Base-by-base conservation (phyloP, 352 stramenopile species). In the Aphanomyces invadans region DNA sequence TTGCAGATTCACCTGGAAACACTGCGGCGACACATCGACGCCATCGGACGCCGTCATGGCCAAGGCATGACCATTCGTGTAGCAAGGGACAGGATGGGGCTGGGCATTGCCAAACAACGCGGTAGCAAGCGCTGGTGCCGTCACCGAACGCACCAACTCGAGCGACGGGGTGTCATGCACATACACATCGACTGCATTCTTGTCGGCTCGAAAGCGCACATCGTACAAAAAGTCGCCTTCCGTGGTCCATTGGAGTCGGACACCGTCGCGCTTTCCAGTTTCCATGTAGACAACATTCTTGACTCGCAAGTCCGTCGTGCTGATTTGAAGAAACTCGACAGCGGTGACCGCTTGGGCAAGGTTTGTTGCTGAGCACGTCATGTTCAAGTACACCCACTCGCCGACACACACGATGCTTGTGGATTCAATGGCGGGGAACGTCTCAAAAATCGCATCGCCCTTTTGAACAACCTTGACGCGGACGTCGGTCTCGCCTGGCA, bases 201-300 rank as follows among this genome's bases (percentile, higher is more conserved):
- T 10, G 10, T 21, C 49, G 17, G 1, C 10, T n/a, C 21, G n/a
- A n/a, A 49, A 25, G 17, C 25, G 5, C 1, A 67, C 49, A 25
- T 67, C 45, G 38, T 67, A 67, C 9, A 67, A 26, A 57, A 57
- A 67, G 28, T 67, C 49, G 45, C 60, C 60, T 57, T 67, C 60
- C 2, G 60, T 67, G 7, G 28, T 42, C 11, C 21, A 36, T 28
- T 64, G 55, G 19, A 64, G 36, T 10, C 39, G 55, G 36, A 25
- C 28, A 38, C 32, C 39, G 29, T 25, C 23, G 19, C 31, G 32
- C n/a, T 2, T 2, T 44, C 12, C 11, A 5, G 17, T 21, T 12
- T 25, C n/a, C n/a, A 38, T 5, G 25, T 36, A 23, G 29, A 60
- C 29, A 1, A 32, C 31, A 15, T 23, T 21, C 21, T 64, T 19